Conservation (phyloP, 352 stramenopile species). For the Phytophthora parvispora region DNA sequence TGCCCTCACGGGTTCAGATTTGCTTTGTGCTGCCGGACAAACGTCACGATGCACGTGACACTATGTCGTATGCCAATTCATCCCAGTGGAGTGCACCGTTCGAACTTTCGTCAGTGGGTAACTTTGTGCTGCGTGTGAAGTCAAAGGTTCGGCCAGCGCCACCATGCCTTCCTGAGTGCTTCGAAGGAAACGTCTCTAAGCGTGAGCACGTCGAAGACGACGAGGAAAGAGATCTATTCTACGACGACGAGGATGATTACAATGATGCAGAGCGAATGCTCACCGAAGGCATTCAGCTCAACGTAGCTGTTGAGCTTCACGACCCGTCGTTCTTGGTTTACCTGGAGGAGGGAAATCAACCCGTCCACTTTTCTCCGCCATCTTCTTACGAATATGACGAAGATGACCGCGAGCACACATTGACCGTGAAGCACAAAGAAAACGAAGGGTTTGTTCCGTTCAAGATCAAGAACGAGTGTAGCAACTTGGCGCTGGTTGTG, state of each 20-base stretch:
- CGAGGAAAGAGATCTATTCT: constrained; percentile 38
- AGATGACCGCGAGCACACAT: constrained; percentile 29
- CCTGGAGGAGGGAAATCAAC: constrained; percentile 52
- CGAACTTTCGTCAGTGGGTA: constrained; percentile 82
- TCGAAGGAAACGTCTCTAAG: constrained; percentile 36
- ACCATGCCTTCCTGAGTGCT: constrained; percentile 49
- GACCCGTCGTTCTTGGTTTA: constrained; percentile 82
- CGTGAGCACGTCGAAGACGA: constrained; percentile 37
- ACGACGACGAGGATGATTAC: constrained; percentile 49
- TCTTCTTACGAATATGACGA: constrained; percentile 44
- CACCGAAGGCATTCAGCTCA: constrained; percentile 59
- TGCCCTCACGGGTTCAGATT: constrained; percentile 77
- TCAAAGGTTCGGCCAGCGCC: constrained; percentile 60
- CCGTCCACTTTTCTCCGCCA: constrained; percentile 29
- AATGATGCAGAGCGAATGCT: constrained; percentile 47
- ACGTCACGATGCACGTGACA: constrained; percentile 25
- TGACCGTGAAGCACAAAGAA: constrained; percentile 48
- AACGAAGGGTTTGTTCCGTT: constrained; percentile 78
- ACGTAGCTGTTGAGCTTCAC: constrained; percentile 83
- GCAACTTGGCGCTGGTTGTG: constrained; percentile 75
- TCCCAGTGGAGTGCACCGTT: constrained; percentile 87
- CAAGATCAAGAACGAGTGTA: constrained; percentile 89
- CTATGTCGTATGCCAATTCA: constrained; percentile 39
- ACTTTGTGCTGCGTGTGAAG: constrained; percentile 84
- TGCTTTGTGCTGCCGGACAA: constrained; percentile 65